Percentiles rank a stretch among this genome's conserved stretches.
Evolutionary conservation across 441 rosid species (phyloP).

Genomic region (Corymbia calophylla): DNA sequence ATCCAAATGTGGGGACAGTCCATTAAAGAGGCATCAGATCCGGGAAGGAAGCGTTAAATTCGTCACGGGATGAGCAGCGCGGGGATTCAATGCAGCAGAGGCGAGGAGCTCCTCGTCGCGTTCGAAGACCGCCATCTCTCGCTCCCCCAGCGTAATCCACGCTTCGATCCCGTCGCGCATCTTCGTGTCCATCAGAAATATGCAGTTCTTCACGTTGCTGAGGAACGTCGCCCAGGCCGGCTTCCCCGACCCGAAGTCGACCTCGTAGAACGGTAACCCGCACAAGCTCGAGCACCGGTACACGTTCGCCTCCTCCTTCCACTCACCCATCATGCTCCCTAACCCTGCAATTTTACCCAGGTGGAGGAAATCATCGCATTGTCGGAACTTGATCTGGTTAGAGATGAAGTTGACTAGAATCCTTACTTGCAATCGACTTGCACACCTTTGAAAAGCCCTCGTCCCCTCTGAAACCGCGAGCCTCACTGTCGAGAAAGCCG

Average conservation of each 20-base stretch:
- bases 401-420: background rate
- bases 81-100: background rate
- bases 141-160: conserved; percentile 3
- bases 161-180: conserved; percentile 8
- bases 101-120: conserved; percentile 4
- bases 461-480: background rate
- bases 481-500: background rate
- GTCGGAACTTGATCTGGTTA: background rate
- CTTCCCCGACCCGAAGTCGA: conserved; percentile 21
- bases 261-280: conserved; percentile 13
- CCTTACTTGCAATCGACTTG: background rate
- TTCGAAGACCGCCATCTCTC: conserved; percentile 11
- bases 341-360: background rate
- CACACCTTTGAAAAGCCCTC: background rate
- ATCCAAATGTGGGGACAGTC: background rate
- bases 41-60: background rate
- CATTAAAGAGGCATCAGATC: background rate
- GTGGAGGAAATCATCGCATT: background rate
- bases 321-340: background rate
- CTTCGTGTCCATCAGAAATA: conserved; percentile 6
- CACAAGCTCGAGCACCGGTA: conserved; percentile 15
- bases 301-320: background rate
- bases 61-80: background rate
- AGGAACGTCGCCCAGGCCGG: conserved; percentile 7
- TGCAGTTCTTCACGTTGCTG: background rate